Conservation (phyloP, 177 flowering plant species). For the Vitis hybrid region DNA sequence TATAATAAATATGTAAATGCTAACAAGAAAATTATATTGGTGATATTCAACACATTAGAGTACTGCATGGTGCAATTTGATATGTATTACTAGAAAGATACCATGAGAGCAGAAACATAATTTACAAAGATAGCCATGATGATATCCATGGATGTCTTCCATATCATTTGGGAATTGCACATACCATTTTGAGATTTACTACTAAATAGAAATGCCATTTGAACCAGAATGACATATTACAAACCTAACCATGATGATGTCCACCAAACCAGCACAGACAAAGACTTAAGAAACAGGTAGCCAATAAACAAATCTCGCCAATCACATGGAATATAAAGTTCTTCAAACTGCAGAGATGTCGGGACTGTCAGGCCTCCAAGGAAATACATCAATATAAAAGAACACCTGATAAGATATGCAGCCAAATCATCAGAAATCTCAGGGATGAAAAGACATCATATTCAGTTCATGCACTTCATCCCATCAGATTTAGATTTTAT, state of each 20-base stretch:
- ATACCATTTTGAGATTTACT: constrained; percentile 3
- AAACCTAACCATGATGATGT: constrained; percentile 18
- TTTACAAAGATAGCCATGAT: constrained; percentile 11
- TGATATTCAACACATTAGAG: no score
- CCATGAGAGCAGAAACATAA: constrained; percentile 9
- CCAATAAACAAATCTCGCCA: constrained; percentile 21
- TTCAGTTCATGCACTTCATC: constrained; percentile 2
- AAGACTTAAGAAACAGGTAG: constrained; percentile 15
- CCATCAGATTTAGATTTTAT: constrained; percentile 48
- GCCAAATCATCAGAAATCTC: constrained; percentile 12
- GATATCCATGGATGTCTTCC: neutral
- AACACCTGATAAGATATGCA: constrained; percentile 15
- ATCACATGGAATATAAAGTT: constrained; percentile 21
- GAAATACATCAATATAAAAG: constrained; percentile 9
- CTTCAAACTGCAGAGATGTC: constrained; percentile 25
- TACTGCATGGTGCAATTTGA: neutral
- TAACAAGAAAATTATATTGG: no score
- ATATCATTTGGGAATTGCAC: constrained; percentile 10
- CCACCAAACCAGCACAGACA: constrained; percentile 27
- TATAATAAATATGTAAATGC: no score
- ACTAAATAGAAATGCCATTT: constrained; percentile 10
- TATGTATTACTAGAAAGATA: neutral
- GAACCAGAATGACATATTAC: constrained; percentile 18
- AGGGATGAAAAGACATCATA: constrained; percentile 15
- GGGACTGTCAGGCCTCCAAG: constrained; percentile 12